Evolutionary conservation across 2,329 filamentous ascomycete genomes (phyloP), one percentile per base, ranked within the genome.

Genomic region (Blastomyces percursus): DNA sequence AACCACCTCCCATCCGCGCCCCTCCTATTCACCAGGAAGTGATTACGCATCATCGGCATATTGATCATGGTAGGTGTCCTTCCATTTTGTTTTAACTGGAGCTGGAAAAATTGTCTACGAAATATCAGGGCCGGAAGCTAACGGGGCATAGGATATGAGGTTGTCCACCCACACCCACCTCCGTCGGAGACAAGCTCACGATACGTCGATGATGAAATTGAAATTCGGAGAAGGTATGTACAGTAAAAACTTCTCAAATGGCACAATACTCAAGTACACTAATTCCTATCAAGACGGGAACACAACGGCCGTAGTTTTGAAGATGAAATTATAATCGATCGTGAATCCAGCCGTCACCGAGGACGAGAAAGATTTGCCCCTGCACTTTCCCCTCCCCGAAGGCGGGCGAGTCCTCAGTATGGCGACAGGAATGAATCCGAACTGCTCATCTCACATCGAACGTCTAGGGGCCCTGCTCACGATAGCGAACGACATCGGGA

Each of bases 1-100:
- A 82, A 54, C 85, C 84, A 38, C 82, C 82, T 66, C 81, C 88
- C 54, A 86, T 94, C 69, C 83, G 85, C 51, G 86, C 87, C 24
- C 91, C 91, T 42, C 88, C 87, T 0, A 90, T 96, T 68, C 89
- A 93, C 75, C 86, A 93, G 70, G 90, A 96, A 72, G 86, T 96
- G 63, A 92, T 95, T 67, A 95, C 90, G 0, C 90, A 94, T 75
- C 93, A 94, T 72, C 84, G 87, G 63, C 89, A 93, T 71, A 88
- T 95, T 68, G 89, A 96, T 71, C 90, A 96, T 76, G 91, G 89
- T 90, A 67, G 61, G 68, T 2, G 14, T 44, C 7, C 12, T 30
- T 30, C 1, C 11, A 9, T 6, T 8, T 46, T 24, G 12, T 32
- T n/a, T 9, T 55, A 5, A 7, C 32, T 35, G 32, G 32, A 35